Base-by-base conservation (phyloP, 2,329 filamentous ascomycete species). In the Claviceps africana region DNA sequence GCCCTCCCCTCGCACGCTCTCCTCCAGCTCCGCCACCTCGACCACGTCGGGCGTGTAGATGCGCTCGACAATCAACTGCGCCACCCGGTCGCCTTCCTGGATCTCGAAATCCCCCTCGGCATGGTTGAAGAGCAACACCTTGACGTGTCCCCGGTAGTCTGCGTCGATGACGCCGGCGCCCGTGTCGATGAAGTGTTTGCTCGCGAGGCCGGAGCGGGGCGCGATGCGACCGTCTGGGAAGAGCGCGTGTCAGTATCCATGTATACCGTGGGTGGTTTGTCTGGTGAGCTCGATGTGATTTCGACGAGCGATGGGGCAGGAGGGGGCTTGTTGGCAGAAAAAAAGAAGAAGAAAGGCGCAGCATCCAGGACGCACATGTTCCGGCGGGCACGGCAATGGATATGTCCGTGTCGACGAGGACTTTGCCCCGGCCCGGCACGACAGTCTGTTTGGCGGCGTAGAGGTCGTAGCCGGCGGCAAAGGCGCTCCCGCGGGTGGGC, bases 161-260 rank as follows among this genome's bases (percentile, higher is more conserved):
- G 91, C 90, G 68, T 98, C 93, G 61, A 98, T 97, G 57, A 98
- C 93, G 51, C 93, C 93, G 0, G 93, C 93, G 56, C 94, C 89
- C 0, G 87, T 93, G 68, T 96, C 89, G 66, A 98, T 97, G 71
- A 90, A 93, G 72, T 97, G 82, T 74, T 98, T 98, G 55, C 83
- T 77, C 2, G 91, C 91, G 37, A 95, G 83, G 47, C 89, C 89
- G n/a, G 87, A 93, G 58, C 90, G 86, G 10, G 90, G 90, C 3
- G 90, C 90, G 52, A 95, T 82, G 53, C 90, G 85, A 59, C 91
- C 91, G 66, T 97, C 88, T 91, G 17, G 13, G 17, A 11, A 17
- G 13, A 10, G 13, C 31, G 13, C 19, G 42, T 21, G 46, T 56
- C 31, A 55, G 53, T 42, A n/a, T 47, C n/a, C n/a, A n/a, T n/a